Base-by-base conservation (phyloP, 2,329 filamentous ascomycete species). In the Fusarium sp. region DNA sequence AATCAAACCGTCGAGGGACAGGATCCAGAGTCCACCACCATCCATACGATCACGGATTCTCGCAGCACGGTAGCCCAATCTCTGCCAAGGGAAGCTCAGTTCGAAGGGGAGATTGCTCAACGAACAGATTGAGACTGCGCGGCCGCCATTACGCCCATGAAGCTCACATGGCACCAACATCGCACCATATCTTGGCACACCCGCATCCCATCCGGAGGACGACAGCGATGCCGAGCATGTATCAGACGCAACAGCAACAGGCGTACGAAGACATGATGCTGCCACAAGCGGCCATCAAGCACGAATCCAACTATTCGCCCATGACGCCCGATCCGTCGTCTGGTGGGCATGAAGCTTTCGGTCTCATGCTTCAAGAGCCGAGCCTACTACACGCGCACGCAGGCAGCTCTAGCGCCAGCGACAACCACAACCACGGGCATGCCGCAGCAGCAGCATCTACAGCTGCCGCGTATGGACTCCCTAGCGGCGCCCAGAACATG, bases 101-200 rank as follows among this genome's bases (percentile, higher is more conserved):
- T 2, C 70, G 72, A 43, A 76, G 73, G 42, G 75, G 75, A 50
- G 77, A 76, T 8, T 69, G 65, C 15, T 72, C 74, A 7, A 68
- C 74, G 10, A 73, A 67, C 50, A 72, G 67, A 35, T 65, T 70
- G 13, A 63, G 65, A 41, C 43, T 67, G 45, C 68, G 71, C 34
- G 63, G 63, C 44, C 70, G 64, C 26, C 64, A 57, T 42, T 67
- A 65, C 47, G 50, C 58, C 11, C 67, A 69, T 19, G 58, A 52
- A 41, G 48, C 55, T 47, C 50, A 72, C 22, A 61, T 70, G 56
- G 39, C 61, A 53, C 62, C 64, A 28, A 61, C 68, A 36, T 68
- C 57, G 28, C 67, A 68, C 46, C 56, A 46, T 38, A 44, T 55
- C 42, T 52, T 63, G 39, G 57, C 39, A 29, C 52, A 56, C n/a